These are phyloP conservation scores for Prunus yedoensis DNA, from an alignment of 331 rosid species.

Conservation along the genomic window DNA sequence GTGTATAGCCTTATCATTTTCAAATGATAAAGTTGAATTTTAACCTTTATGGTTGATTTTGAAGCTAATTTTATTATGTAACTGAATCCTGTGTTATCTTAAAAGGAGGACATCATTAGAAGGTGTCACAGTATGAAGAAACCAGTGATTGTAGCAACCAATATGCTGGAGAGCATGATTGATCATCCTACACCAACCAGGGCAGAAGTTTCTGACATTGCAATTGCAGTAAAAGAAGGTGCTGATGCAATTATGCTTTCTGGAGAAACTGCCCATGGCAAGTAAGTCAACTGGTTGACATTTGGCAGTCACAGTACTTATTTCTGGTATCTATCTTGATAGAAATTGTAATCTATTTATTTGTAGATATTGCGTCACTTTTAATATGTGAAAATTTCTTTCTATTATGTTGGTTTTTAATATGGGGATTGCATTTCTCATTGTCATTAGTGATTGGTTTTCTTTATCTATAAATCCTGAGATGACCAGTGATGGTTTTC, in stretches of 20 bases:
- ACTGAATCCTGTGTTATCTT: conserved; percentile 25
- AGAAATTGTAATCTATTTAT: neutral
- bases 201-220: conserved; percentile 96
- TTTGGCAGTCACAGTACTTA: neutral
- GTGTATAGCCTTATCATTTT: neutral
- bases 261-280: conserved; percentile 99
- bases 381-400: neutral
- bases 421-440: too few species aligned
- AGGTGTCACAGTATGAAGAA: conserved; percentile 79
- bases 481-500: neutral
- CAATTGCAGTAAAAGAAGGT: conserved; percentile 93
- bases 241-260: conserved; percentile 98
- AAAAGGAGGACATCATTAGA: conserved; percentile 83
- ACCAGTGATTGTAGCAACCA: conserved; percentile 96
- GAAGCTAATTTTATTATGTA: conserved; percentile 19
- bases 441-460: too few species aligned
- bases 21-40: neutral
- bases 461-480: neutral
- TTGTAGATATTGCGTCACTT: neutral
- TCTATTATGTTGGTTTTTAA: too few species aligned
- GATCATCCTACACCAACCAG: conserved; percentile 93
- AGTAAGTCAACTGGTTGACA: conserved; percentile 52
- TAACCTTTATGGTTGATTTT: conserved; percentile 18
- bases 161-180: conserved; percentile 99
- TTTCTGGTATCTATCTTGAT: neutral